Conservation (phyloP, 2,329 filamentous ascomycete genomes). For the Aspergillus pseudoviridinutans region DNA sequence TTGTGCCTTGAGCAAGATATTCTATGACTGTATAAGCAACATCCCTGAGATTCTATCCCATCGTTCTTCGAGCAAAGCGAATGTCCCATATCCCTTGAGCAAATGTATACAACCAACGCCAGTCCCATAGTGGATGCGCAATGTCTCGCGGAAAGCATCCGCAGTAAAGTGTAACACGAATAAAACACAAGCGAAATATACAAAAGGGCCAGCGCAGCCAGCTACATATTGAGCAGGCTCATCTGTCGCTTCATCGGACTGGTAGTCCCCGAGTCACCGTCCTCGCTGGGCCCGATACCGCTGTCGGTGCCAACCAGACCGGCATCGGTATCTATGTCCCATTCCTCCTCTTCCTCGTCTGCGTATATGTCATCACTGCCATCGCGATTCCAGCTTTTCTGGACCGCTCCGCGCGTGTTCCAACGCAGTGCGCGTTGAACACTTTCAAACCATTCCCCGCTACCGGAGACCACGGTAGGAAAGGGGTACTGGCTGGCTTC, state of each 20-base stretch:
- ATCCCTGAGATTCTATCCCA: neutral
- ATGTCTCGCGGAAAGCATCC: neutral
- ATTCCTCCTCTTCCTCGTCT: conserved; percentile 59
- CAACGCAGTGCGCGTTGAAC: conserved; percentile 87
- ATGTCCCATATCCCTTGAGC: neutral
- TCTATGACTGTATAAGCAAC: neutral
- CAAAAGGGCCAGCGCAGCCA: neutral
- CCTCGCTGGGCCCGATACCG: conserved; percentile 59
- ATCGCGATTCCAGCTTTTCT: conserved; percentile 72
- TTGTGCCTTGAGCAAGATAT: neutral
- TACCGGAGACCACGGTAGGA: conserved; percentile 86
- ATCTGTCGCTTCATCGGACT: conserved; percentile 69
- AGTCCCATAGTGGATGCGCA: neutral
- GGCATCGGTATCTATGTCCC: conserved; percentile 89
- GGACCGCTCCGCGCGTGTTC: conserved; percentile 88
- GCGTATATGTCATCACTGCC: conserved; percentile 34
- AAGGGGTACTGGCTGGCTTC: conserved; percentile 96
- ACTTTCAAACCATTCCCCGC: conserved; percentile 94
- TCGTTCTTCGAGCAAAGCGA: neutral
- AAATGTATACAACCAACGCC: neutral
- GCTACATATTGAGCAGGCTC: conserved; percentile 64
- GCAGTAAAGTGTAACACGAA: neutral
- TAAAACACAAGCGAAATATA: neutral
- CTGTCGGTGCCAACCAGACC: conserved; percentile 41
- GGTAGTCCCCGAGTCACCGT: conserved; percentile 53